Conservation (phyloP, 2,329 filamentous ascomycete species). For the Epichloe coenophiala region DNA sequence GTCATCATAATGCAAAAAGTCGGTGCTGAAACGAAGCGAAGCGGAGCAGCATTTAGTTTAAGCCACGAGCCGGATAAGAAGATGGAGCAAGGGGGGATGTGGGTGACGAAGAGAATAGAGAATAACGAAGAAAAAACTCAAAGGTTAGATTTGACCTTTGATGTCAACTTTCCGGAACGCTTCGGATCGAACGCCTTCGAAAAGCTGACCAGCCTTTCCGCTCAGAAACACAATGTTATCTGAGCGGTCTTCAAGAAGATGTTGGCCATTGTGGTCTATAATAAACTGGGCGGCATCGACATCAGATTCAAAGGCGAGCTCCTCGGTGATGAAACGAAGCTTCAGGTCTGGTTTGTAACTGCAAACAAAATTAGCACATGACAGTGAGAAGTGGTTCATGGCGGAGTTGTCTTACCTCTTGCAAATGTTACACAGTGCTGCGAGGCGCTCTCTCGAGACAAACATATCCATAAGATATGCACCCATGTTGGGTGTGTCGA, state of each 20-base stretch:
- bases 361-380: background rate
- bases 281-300: constrained; percentile 85
- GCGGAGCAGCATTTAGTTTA: background rate
- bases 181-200: constrained; percentile 57
- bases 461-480: constrained; percentile 99
- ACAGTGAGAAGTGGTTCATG: no score
- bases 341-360: constrained; percentile 90
- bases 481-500: constrained; percentile 91
- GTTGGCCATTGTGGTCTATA: constrained; percentile 62
- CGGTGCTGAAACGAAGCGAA: background rate
- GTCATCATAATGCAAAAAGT: constrained; percentile 1
- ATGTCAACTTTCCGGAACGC: constrained; percentile 88
- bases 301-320: constrained; percentile 90
- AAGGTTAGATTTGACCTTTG: constrained; percentile 78
- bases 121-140: background rate
- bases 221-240: constrained; percentile 62
- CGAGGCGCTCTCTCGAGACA: constrained; percentile 81
- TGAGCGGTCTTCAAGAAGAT: constrained; percentile 63
- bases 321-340: constrained; percentile 84
- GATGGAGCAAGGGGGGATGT: background rate
- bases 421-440: constrained; percentile 83
- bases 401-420: constrained; percentile 50
- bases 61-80: background rate
- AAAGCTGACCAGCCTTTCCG: constrained; percentile 56
- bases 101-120: background rate